These are phyloP conservation scores for Leccinum ponderosum DNA, from an alignment of 1,284 basidiomycete genomes.

Conservation along the genomic window DNA sequence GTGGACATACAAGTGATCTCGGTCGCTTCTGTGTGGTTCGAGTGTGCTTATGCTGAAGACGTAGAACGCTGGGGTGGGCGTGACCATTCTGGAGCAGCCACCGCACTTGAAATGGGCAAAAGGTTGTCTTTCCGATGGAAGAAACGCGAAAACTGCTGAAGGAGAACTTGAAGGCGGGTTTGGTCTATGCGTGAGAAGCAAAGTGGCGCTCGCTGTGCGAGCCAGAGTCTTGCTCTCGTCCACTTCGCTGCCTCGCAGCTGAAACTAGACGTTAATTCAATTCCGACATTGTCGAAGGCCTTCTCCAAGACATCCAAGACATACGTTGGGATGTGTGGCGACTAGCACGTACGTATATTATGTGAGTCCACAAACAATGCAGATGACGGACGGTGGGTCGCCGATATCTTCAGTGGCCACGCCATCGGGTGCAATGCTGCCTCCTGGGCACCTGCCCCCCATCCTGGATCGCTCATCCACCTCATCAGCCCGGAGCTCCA, in stretches of 20 bases:
- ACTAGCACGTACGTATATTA: too few relatives aligned
- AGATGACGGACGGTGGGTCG: too few relatives aligned
- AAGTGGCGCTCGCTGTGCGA: too few relatives aligned
- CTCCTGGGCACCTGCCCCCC: too few relatives aligned
- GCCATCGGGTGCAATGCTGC: too few relatives aligned
- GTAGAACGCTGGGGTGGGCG: neutral
- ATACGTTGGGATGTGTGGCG: neutral
- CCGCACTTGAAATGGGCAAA: neutral
- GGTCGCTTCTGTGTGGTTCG: neutral
- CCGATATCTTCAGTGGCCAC: too few relatives aligned
- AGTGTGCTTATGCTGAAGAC: neutral
- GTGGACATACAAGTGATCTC: neutral
- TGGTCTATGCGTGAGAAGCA: too few relatives aligned
- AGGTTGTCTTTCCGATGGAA: neutral
- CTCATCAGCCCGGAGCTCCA: too few relatives aligned
- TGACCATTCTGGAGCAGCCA: neutral
- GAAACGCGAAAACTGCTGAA: conserved; percentile 1
- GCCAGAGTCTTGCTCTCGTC: too few relatives aligned
- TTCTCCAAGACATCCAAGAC: neutral
- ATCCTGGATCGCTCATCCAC: too few relatives aligned
- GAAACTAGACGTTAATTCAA: neutral
- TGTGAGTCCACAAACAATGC: too few relatives aligned
- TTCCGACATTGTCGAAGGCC: neutral
- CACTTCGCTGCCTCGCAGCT: too few relatives aligned
- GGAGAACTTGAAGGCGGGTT: neutral